A percentile compares a stretch with the other conserved stretches of the same genome.
Conservation (phyloP, 257 asterid genomes). For the Solanum dulcamara region DNA sequence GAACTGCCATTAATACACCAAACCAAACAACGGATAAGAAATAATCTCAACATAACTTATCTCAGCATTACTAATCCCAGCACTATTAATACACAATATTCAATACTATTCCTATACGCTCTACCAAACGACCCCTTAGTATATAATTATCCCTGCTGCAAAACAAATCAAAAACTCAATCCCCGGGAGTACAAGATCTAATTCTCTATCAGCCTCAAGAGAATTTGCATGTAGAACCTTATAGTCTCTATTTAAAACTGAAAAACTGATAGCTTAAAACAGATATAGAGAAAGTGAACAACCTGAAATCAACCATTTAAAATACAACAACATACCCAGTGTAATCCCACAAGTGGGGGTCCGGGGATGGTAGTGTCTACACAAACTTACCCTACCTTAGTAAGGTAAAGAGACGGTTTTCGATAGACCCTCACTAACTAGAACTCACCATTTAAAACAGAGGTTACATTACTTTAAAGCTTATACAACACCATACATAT, state of each 20-base stretch:
- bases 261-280: background rate
- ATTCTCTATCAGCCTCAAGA: background rate
- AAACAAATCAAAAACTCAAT: background rate
- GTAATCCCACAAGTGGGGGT: no score
- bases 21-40: background rate
- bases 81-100: background rate
- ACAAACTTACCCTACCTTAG: no score
- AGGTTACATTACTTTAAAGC: background rate
- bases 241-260: background rate
- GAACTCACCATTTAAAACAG: background rate
- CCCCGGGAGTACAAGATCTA: background rate
- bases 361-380: no score
- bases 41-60: background rate
- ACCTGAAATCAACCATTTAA: background rate
- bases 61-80: background rate
- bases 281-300: background rate
- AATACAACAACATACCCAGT: background rate
- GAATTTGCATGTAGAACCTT: background rate
- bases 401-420: no score
- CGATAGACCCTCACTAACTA: background rate
- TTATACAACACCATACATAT: background rate
- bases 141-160: background rate
- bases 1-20: background rate
- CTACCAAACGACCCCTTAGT: background rate
- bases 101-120: no score